Base-by-base conservation (phyloP, 129 eudicot genomes). In the Saussurea involucrata region DNA sequence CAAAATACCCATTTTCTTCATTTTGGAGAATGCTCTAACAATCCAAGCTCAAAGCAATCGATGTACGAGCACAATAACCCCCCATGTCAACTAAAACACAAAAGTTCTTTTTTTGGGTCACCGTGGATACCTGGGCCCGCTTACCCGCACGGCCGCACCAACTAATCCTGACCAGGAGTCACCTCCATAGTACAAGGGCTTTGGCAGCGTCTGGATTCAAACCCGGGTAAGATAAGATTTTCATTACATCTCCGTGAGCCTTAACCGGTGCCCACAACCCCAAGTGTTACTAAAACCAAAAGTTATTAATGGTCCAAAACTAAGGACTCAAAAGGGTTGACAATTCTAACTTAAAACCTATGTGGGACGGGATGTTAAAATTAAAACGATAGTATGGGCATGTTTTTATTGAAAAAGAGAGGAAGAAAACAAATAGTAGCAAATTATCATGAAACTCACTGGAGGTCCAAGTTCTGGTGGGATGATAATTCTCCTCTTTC, bases 381-480 rank as follows among this genome's bases (percentile, higher is more conserved):
- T n/a, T 53, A 53, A 37, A 37, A 7, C 13, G 44, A 37, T 37
- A 8, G 27, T 32, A 76, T 42, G 72, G 31, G 6, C 27, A 46
- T 18, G 8, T 24, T 24, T 24, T 36, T 69, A 46, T 0, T 44
- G 2, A 27, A 20, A 31, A 18, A 53, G 29, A 40, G 21, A 64
- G 24, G 71, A 78, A 34, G 55, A 46, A 46, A 21, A 66, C 10
- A 0, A 65, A 66, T 37, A 32, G 37, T 1, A n/a, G 72, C 22
- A 27, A 68, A 7, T 73, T 44, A 29, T 37, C 28, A 28, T 0
- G 31, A 73, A 29, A 88, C 99, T 90, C 65, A 95, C 99, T 8
- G 99, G 99, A 21, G 99, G 99, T 78, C 99, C 99, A 72, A 95
- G 97, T 73, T 95, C 97, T 3, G 99, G 99, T 55, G 99, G 99